Percentiles rank a stretch among this genome's conserved stretches.
Evolutionary conservation across 805 yeast species (phyloP).

Genomic region (Candida loeiensis): DNA sequence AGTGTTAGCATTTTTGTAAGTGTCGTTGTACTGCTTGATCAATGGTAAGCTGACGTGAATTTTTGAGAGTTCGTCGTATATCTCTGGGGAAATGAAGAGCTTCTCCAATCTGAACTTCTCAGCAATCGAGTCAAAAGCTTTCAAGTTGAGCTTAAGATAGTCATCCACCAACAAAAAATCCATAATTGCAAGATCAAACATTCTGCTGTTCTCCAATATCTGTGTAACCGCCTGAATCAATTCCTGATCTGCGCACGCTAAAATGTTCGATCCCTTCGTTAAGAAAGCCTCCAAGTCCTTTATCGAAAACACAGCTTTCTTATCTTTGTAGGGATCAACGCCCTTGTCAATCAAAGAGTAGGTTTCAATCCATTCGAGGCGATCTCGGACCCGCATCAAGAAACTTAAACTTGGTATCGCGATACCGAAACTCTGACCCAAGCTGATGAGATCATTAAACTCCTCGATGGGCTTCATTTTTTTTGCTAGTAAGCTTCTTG

Average conservation of each 20-base stretch:
- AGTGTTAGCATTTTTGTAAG: constrained; percentile 1
- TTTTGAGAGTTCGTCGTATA: constrained; percentile 26
- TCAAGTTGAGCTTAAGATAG: constrained; percentile 20
- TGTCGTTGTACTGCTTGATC: constrained; percentile 15
- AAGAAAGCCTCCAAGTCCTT: constrained; percentile 27
- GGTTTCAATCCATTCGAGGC: constrained; percentile 31
- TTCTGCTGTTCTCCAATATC: constrained; percentile 24
- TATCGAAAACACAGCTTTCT: constrained; percentile 32
- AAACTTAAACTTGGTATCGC: constrained; percentile 45
- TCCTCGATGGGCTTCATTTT: constrained; percentile 38
- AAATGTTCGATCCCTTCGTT: constrained; percentile 23
- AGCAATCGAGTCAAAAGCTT: constrained; percentile 24
- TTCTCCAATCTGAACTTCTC: constrained; percentile 20
- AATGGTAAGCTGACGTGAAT: constrained; percentile 21
- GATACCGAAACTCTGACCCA: constrained; percentile 61
- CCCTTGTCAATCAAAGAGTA: constrained; percentile 34
- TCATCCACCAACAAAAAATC: constrained; percentile 17
- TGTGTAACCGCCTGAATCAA: constrained; percentile 34
- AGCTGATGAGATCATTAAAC: constrained; percentile 48
- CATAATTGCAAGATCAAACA: constrained; percentile 18
- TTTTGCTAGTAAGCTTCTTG: constrained; percentile 35
- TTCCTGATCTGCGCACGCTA: constrained; percentile 18
- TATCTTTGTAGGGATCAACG: constrained; percentile 38
- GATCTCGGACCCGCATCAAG: constrained; percentile 33
- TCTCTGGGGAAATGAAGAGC: constrained; percentile 21